Evolutionary conservation across 805 yeast species (phyloP), one percentile per base, ranked within the genome.

Genomic region (Trichomonascus vanleenenianus): DNA sequence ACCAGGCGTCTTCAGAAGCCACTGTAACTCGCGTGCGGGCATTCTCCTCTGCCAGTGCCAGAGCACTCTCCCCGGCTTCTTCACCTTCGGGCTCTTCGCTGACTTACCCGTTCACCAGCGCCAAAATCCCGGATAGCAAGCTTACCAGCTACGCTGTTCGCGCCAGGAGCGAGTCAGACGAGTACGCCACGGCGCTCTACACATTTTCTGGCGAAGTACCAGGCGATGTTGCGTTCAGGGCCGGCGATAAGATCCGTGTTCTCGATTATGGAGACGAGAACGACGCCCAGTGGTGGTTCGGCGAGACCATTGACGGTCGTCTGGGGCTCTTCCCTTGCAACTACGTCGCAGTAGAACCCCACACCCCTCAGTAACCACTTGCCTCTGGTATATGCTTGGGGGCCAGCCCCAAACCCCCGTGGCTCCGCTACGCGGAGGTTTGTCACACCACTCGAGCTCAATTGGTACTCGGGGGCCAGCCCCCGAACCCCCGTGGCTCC

Each of bases 261-360:
- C 47, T 67, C 22, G 66, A 63, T 34, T 56, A 52, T 32, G 66
- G 67, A 11, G 63, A 64, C 20, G 64, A 59, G 38, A 56, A 56
- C 10, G 66, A 62, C 25, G 61, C 63, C 2, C 70, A 70, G 25
- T 75, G 80, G 80, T 75, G 79, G 79, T 62, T 63, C 46, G 79
- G 78, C 11, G 56, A 56, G 39, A 60, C 67, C 7, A 42, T 45
- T 20, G 67, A 68, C 39, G 76, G 75, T 1, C 47, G 52, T 3
- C 50, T 55, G 5, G 80, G 80, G 0, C 50, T 64, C 42, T 70
- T 75, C 47, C 80, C 80, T 3, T 59, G 62, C 30, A 75, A 75
- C 45, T 73, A 73, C 51, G 72, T 73, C 14, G 56, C 55, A 39
- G 15, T 35, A 30, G 37, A 32, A 11, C 7, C 27, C 4, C 4